These are phyloP conservation scores for Cercospora nicotianae DNA, from an alignment of 2,329 filamentous ascomycete genomes.

Conservation along the genomic window DNA sequence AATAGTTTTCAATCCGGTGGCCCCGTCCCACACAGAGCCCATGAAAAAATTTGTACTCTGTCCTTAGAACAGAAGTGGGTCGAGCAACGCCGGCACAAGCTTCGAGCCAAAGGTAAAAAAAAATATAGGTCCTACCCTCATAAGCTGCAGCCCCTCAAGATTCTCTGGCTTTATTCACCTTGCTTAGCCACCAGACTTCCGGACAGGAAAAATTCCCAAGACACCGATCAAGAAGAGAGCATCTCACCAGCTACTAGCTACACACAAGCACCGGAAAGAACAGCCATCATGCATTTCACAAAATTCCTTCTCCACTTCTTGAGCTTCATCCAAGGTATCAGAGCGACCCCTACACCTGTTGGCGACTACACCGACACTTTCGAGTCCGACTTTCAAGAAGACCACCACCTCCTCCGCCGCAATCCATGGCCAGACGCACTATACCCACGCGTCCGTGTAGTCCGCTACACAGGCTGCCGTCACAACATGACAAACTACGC, in stretches of 20 bases:
- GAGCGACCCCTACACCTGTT: not conserved
- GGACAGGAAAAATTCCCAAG: not conserved
- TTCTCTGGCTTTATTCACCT: not conserved
- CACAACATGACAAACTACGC: conserved; percentile 7
- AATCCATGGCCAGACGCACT: conserved; percentile 5
- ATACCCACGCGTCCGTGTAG: not conserved
- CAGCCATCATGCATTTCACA: not conserved
- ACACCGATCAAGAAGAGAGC: not conserved
- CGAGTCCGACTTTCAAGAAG: not conserved
- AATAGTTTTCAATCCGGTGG: not conserved
- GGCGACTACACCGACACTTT: not conserved
- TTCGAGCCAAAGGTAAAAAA: not conserved
- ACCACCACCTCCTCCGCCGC: not conserved
- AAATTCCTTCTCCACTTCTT: not conserved
- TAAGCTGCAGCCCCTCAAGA: not conserved
- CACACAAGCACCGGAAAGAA: not conserved
- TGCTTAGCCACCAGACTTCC: not conserved
- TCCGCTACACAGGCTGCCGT: conserved; percentile 4
- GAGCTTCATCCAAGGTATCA: not conserved
- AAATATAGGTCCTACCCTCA: not conserved
- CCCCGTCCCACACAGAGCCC: not conserved
- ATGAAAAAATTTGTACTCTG: not conserved
- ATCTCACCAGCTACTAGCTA: not conserved
- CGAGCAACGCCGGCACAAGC: not conserved
- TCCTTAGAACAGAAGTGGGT: not conserved